These are phyloP conservation scores for Solanum aculeatissimum DNA, from an alignment of 305 asterid species.

Conservation along the genomic window DNA sequence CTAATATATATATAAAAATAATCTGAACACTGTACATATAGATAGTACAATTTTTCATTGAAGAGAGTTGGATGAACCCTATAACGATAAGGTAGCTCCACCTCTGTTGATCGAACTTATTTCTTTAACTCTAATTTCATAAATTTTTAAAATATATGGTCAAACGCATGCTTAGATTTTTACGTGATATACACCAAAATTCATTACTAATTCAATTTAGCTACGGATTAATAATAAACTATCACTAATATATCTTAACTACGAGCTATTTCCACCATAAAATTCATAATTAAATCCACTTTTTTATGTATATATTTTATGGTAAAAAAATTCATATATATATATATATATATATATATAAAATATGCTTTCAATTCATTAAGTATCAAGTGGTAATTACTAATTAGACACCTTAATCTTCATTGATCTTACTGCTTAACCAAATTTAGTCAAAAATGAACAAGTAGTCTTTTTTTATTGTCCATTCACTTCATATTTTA, in stretches of 20 bases:
- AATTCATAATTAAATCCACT: not conserved
- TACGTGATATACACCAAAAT: not conserved
- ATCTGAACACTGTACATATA: no score
- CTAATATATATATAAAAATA: no score
- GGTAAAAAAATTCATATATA: not conserved
- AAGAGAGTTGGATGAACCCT: no score
- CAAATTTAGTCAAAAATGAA: conserved; percentile 24
- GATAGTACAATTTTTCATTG: no score
- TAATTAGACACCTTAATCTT: conserved; percentile 10
- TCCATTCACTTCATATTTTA: conserved; percentile 3
- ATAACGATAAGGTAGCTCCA: no score
- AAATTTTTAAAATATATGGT: not conserved
- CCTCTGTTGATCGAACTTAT: no score
- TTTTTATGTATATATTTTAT: not conserved
- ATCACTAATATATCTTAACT: not conserved
- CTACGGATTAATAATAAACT: not conserved
- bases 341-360: no score
- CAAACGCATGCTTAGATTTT: not conserved
- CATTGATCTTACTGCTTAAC: conserved; percentile 28
- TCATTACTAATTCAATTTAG: not conserved
- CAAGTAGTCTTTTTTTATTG: conserved; percentile 1
- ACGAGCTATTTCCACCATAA: not conserved
- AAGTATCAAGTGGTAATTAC: not conserved
- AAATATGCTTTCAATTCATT: not conserved
- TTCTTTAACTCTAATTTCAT: not conserved